Percentiles rank a stretch among this genome's conserved stretches.
phyloP scores from a whole-genome alignment of 1,284 basidiomycete species.

The Tremellales sp. region DNA sequence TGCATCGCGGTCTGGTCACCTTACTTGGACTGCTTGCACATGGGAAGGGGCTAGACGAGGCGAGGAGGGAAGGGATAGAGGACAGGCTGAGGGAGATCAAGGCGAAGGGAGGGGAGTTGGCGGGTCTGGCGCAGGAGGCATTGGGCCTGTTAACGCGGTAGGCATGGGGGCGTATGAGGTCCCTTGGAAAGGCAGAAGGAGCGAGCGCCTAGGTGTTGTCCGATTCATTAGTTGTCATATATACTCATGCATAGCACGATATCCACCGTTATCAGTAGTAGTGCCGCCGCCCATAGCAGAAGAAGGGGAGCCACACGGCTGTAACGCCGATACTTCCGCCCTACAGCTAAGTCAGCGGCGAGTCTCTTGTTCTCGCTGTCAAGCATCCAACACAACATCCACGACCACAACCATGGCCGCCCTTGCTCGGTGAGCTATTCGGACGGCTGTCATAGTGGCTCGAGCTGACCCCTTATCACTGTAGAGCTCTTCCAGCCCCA shows the following conservation, averaged over 20 bases:
- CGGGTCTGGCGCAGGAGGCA: slow-evolving; percentile 22
- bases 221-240: background rate
- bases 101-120: slow-evolving; percentile 15
- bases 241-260: too few species aligned
- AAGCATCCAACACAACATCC: slow-evolving; percentile 2
- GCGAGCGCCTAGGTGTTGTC: slow-evolving; percentile 1
- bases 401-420: slow-evolving; percentile 39
- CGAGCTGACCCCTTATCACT: background rate
- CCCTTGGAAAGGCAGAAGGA: too few species aligned
- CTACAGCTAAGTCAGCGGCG: background rate
- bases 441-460: background rate
- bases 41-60: slow-evolving; percentile 8
- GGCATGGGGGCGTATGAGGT: background rate
- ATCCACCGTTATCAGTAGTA: too few species aligned
- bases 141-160: slow-evolving; percentile 22
- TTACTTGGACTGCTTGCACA: slow-evolving; percentile 59
- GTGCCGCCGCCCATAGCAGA: too few species aligned
- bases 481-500: slow-evolving; percentile 41
- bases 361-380: slow-evolving; percentile 2
- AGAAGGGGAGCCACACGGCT: slow-evolving; percentile 11
- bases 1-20: slow-evolving; percentile 71
- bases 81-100: slow-evolving; percentile 16
- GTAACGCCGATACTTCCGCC: background rate
- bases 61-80: slow-evolving; percentile 19
- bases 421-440: slow-evolving; percentile 41